Conservation (phyloP, 768 basidiomycete species). For the Sporobolomyces pararoseus region DNA sequence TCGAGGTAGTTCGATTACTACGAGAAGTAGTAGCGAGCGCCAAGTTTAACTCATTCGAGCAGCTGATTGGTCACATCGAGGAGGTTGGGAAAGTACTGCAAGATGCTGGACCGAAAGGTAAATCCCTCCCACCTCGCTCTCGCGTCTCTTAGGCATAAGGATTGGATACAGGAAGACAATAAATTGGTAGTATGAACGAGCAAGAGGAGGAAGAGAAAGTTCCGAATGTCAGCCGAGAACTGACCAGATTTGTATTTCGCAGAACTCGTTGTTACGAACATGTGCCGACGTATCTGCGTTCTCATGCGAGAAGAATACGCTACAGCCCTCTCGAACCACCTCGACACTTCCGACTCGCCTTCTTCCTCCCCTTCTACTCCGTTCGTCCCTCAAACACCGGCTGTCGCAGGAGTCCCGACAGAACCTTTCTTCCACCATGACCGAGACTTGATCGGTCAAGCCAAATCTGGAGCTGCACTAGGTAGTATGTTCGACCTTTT, state of each 20-base stretch:
- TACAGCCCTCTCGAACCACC: conserved; percentile 59
- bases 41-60: conserved; percentile 78
- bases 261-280: conserved; percentile 96
- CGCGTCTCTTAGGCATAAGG: not conserved
- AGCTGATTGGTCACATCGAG: conserved; percentile 73
- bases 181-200: too few relatives aligned
- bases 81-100: conserved; percentile 72
- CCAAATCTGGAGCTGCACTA: conserved; percentile 19
- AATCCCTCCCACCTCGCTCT: not conserved
- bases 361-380: conserved; percentile 21
- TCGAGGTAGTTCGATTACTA: conserved; percentile 82
- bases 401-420: conserved; percentile 18
- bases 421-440: conserved; percentile 33
- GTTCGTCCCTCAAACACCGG: conserved; percentile 21
- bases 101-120: conserved; percentile 94
- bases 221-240: too few relatives aligned
- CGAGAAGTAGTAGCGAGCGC: conserved; percentile 85
- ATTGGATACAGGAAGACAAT: too few relatives aligned
- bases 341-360: conserved; percentile 23
- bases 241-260: conserved; percentile 9
- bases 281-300: conserved; percentile 84
- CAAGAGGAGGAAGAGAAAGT: too few relatives aligned
- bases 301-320: conserved; percentile 93
- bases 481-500: conserved; percentile 40
- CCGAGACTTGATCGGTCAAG: conserved; percentile 23